Conservation (phyloP, 192 early-diverging fungal genomes). For the Linnemannia hyalina region DNA sequence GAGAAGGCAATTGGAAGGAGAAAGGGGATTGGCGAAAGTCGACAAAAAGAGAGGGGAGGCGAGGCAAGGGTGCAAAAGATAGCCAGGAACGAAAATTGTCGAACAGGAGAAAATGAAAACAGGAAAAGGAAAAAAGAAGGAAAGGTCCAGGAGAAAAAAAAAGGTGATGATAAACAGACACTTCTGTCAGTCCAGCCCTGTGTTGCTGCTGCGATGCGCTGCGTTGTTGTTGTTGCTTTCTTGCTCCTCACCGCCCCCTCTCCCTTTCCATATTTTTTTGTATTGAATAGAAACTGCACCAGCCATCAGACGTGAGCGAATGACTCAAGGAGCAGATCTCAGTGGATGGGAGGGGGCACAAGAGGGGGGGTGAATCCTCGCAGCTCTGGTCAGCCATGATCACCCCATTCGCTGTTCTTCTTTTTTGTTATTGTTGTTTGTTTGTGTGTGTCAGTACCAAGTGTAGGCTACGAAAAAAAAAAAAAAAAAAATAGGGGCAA, state of each 20-base stretch:
- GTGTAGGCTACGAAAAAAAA: background rate
- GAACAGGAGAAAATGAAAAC: background rate
- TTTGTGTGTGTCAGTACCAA: background rate
- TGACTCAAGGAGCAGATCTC: conserved; percentile 15
- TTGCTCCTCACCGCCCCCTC: background rate
- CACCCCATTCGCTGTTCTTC: conserved; percentile 5
- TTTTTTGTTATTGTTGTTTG: background rate
- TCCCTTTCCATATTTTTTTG: background rate
- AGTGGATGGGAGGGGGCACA: background rate
- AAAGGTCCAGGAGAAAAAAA: background rate
- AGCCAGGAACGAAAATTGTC: background rate
- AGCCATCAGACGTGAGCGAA: background rate
- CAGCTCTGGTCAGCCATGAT: conserved; percentile 8
- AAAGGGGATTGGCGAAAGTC: background rate
- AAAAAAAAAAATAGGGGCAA: conserved; percentile 1
- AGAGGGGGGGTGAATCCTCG: background rate
- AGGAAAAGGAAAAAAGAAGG: background rate
- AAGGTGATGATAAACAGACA: background rate
- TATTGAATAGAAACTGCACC: conserved; percentile 7
- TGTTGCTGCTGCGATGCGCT: conserved; percentile 11
- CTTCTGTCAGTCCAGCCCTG: background rate
- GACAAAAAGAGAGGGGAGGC: background rate
- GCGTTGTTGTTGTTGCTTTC: conserved; percentile 1
- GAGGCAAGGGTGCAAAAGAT: background rate
- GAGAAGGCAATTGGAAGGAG: background rate